Percentiles rank a stretch among this genome's conserved stretches.
Conservation (phyloP, 345 rosid genomes). For the Lumnitzera racemosa region DNA sequence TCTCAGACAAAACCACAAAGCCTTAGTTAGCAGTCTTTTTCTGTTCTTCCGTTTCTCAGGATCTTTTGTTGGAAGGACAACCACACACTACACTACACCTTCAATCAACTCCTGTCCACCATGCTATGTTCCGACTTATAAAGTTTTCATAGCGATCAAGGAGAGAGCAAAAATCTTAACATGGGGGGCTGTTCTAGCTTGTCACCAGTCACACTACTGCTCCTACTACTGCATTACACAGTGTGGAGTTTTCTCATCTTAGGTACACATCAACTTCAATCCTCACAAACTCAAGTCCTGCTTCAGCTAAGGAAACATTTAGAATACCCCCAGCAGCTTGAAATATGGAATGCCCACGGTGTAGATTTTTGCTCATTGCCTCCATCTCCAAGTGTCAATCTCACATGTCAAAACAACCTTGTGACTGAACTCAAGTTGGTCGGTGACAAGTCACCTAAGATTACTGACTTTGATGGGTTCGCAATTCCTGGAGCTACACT, state of each 20-base stretch:
- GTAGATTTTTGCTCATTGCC: constrained; percentile 46
- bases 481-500: constrained; percentile 37
- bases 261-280: constrained; percentile 54
- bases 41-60: too few species aligned
- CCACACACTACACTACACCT: too few species aligned
- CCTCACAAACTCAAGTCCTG: constrained; percentile 68
- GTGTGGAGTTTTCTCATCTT: constrained; percentile 37
- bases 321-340: constrained; percentile 60
- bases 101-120: too few species aligned
- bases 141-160: neutral
- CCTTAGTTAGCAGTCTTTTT: too few species aligned
- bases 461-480: constrained; percentile 32
- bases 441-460: constrained; percentile 41
- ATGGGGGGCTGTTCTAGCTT: constrained; percentile 31
- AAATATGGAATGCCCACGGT: constrained; percentile 48
- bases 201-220: neutral
- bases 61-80: too few species aligned
- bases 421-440: constrained; percentile 42
- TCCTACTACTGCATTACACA: constrained; percentile 28
- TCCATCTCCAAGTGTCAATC: constrained; percentile 36
- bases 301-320: constrained; percentile 68
- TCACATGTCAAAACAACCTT: constrained; percentile 50
- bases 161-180: constrained; percentile 16
- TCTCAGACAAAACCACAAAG: too few species aligned
- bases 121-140: too few species aligned